These are phyloP conservation scores for Yamagishiella unicocca DNA, from an alignment of 139 green algal genomes.

Conservation along the genomic window DNA sequence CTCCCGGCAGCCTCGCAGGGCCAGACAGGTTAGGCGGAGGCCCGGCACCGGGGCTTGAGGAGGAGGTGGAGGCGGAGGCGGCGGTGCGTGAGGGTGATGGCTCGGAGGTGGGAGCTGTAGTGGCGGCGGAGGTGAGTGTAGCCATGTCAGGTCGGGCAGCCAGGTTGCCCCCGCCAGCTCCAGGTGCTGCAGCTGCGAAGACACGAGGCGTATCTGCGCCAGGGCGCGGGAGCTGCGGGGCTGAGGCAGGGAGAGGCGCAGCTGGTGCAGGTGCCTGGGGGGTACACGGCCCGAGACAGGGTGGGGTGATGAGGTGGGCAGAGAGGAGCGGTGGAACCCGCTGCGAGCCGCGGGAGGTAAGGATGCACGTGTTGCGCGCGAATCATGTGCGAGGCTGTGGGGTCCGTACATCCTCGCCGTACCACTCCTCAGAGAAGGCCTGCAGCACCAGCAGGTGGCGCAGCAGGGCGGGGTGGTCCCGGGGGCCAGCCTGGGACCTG, in stretches of 20 bases:
- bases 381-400: not conserved
- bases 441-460: constrained; percentile 46
- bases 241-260: constrained; percentile 20
- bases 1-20: constrained; percentile 40
- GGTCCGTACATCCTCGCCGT: not conserved
- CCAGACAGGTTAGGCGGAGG: constrained; percentile 45
- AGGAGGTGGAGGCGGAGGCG: not conserved
- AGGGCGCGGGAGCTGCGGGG: constrained; percentile 13
- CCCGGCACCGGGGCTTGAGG: not conserved
- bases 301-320: too few relatives aligned
- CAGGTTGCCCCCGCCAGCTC: constrained; percentile 15
- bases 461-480: constrained; percentile 36
- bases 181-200: constrained; percentile 33
- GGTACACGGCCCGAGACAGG: too few relatives aligned
- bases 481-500: not conserved
- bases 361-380: not conserved
- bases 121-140: not conserved
- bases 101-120: not conserved
- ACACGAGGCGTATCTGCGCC: constrained; percentile 33
- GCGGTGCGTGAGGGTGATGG: not conserved
- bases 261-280: constrained; percentile 38
- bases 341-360: not conserved
- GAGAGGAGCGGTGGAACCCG: not conserved
- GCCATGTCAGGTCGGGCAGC: constrained; percentile 16
- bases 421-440: constrained; percentile 19